A percentile compares a stretch with the other conserved stretches of the same genome.
Conservation (phyloP, 139 green algal genomes). For the Chlorella sp. region DNA sequence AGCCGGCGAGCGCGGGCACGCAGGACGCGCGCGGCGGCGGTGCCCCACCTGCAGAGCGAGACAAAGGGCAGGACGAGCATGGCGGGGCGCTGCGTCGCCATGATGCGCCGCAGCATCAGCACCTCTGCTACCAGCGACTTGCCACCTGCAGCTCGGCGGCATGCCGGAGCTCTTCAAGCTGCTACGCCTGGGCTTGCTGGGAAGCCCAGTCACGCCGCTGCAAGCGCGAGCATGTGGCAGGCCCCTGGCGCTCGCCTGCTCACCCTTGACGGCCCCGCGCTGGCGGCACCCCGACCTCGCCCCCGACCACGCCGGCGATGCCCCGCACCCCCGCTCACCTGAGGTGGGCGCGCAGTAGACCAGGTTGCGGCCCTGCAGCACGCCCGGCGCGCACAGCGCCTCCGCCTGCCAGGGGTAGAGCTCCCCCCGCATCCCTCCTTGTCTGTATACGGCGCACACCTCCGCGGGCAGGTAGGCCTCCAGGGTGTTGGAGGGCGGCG, state of each 20-base stretch:
- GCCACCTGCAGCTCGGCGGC: no score
- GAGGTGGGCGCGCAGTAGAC: constrained; percentile 89
- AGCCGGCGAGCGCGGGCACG: no score
- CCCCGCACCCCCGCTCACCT: no score
- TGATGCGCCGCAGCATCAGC: constrained; percentile 72
- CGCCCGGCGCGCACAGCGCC: constrained; percentile 55
- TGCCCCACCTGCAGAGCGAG: constrained; percentile 62
- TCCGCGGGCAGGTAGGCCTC: constrained; percentile 53
- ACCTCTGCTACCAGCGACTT: constrained; percentile 90
- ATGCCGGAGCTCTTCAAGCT: no score
- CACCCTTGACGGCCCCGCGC: no score
- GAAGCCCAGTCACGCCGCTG: no score
- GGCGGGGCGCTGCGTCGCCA: constrained; percentile 26
- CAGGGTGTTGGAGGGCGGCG: constrained; percentile 21
- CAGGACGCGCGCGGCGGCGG: no score
- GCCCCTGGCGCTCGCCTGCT: no score
- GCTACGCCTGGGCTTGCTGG: no score
- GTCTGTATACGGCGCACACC: constrained; percentile 22
- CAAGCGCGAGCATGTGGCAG: no score
- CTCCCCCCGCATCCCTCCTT: constrained; percentile 43
- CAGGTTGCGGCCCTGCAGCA: constrained; percentile 66
- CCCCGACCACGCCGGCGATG: no score
- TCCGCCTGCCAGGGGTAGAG: constrained; percentile 85
- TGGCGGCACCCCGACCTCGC: no score
- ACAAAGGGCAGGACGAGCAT: constrained; percentile 69